Evolutionary conservation across 2,329 filamentous ascomycete genomes (phyloP).

Genomic region (Stenocarpella maydis): DNA sequence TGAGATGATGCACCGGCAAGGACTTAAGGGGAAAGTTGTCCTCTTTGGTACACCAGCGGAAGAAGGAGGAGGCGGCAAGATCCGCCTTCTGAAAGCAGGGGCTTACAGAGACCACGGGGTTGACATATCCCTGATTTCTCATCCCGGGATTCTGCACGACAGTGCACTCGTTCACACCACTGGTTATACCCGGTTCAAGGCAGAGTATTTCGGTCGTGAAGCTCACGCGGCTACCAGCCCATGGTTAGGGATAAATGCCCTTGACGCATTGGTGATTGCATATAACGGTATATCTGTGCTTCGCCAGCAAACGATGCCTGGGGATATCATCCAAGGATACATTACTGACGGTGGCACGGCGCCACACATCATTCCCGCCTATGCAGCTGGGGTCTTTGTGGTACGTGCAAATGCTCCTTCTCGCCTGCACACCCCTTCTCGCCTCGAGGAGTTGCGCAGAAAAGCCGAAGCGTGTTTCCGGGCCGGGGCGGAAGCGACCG

Average conservation of each 20-base stretch:
- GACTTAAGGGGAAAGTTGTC: slow-evolving; percentile 53
- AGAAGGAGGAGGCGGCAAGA: slow-evolving; percentile 51
- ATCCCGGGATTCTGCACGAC: slow-evolving; percentile 54
- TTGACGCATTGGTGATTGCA: slow-evolving; percentile 62
- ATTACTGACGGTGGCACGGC: slow-evolving; percentile 61
- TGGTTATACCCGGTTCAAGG: slow-evolving; percentile 58
- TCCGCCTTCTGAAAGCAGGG: slow-evolving; percentile 52
- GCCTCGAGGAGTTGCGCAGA: slow-evolving; percentile 49
- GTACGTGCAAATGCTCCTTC: slow-evolving; percentile 48
- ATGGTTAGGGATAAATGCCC: slow-evolving; percentile 66
- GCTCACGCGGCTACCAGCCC: slow-evolving; percentile 66
- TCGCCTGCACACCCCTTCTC: slow-evolving; percentile 43
- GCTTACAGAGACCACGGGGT: slow-evolving; percentile 52
- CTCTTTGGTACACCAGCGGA: slow-evolving; percentile 61
- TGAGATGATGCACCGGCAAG: slow-evolving; percentile 49
- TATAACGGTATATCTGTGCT: slow-evolving; percentile 59
- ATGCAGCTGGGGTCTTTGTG: slow-evolving; percentile 53
- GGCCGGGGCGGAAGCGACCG: slow-evolving; percentile 52
- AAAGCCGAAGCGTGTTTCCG: slow-evolving; percentile 54
- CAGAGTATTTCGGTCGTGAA: slow-evolving; percentile 61
- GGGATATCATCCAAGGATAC: slow-evolving; percentile 58
- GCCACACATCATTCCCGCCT: slow-evolving; percentile 65
- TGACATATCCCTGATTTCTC: slow-evolving; percentile 51
- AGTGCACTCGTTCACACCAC: slow-evolving; percentile 60
- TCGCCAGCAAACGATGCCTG: slow-evolving; percentile 63